A percentile compares a stretch with the other conserved stretches of the same genome.
phyloP scores from a whole-genome alignment of 1,284 basidiomycete genomes.

The Ceratobasidium sp. region DNA sequence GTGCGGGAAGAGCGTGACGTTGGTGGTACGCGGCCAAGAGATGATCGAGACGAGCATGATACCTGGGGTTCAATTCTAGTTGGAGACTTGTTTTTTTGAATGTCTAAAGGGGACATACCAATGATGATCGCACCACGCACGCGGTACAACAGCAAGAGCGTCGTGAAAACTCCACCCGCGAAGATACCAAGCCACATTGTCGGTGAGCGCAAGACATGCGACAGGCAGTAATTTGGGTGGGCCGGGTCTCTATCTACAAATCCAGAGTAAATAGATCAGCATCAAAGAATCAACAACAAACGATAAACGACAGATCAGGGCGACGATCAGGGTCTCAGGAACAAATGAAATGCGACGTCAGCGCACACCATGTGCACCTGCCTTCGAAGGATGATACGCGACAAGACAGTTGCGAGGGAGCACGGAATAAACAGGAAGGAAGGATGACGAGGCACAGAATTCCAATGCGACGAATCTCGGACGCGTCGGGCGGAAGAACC shows the following conservation, averaged over 20 bases:
- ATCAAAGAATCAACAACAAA: constrained; percentile 3
- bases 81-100: too few species aligned
- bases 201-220: constrained; percentile 77
- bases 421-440: not conserved
- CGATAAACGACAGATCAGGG: constrained; percentile 8
- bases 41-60: constrained; percentile 89
- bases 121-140: constrained; percentile 87
- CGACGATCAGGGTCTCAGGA: constrained; percentile 43
- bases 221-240: constrained; percentile 67
- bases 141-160: constrained; percentile 86
- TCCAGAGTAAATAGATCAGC: not conserved
- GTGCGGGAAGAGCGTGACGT: constrained; percentile 88
- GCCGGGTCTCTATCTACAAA: constrained; percentile 50
- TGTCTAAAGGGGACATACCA: constrained; percentile 56
- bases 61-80: constrained; percentile 21
- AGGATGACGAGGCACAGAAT: constrained; percentile 59
- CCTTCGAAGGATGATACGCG: constrained; percentile 28
- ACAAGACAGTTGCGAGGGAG: constrained; percentile 5
- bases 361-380: constrained; percentile 8
- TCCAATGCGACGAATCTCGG: not conserved
- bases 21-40: constrained; percentile 85
- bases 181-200: constrained; percentile 93
- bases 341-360: constrained; percentile 8
- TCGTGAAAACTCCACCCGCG: constrained; percentile 84
- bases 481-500: constrained; percentile 11